Evolutionary conservation across 495 filamentous ascomycete species (phyloP), one percentile per base, ranked within the genome.

Genomic region (Pseudomonodictys pantanalensis): DNA sequence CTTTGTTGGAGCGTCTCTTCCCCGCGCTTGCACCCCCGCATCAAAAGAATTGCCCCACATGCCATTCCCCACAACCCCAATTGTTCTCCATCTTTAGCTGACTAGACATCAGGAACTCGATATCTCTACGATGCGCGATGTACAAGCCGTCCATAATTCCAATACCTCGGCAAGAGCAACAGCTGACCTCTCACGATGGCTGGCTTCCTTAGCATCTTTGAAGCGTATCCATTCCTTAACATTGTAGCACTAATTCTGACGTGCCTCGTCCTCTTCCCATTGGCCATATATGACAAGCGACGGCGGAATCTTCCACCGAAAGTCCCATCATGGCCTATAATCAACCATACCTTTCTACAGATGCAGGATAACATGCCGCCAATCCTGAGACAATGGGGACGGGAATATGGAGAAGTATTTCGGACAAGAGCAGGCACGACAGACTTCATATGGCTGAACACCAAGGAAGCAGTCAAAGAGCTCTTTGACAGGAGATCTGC

Each of bases 381-480:
- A 35, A 52, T 33, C 26, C 28, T 52, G 18, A 25, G 22, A 15
- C 15, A 35, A 4, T 52, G 48, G 48, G 48, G 48, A 15, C n/a
- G 24, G 10, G n/a, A 35, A 35, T 52, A 52, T 33, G 48, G 48
- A n/a, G 48, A 52, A 22, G 3, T 52, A 3, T 52, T 52, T 20
- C n/a, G 48, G 10, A 52, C 48, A 3, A 32, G 18, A 33, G 48
- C 48, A 6, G 48, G 48, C 18, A 52, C 48, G 10, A 52, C 48
- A 10, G 48, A 52, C 26, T 52, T 52, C 29, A 35, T 52, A 15
- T 52, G 48, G 48, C 18, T 52, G 12, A 52, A 52, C 48, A 17
- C 48, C 5, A 52, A 52, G 29, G 48, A 52, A 9, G 25, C 48
- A 10, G 48, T 52, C 48, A 52, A 52, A 22, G 48, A 52, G 48